Conservation (phyloP, 345 rosid genomes). For the Eucalyptus virginea region DNA sequence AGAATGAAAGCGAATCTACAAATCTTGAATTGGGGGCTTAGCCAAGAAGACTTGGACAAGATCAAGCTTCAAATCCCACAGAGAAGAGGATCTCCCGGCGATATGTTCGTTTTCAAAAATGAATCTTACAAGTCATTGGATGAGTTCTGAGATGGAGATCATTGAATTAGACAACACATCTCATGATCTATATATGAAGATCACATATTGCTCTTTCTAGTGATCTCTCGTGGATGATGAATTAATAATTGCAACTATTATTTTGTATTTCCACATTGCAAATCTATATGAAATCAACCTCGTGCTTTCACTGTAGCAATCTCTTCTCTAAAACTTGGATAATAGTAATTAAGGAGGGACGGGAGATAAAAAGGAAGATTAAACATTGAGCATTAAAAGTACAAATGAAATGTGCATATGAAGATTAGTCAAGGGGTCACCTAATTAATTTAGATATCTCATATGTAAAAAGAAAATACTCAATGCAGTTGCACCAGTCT, state of each 20-base stretch:
- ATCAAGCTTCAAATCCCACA: neutral
- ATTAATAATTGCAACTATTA: neutral
- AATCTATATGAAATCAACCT: no score
- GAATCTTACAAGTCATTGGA: neutral
- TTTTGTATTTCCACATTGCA: no score
- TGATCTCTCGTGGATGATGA: neutral
- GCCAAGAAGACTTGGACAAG: neutral
- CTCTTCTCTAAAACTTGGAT: no score
- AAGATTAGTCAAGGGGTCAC: neutral
- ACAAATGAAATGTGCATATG: neutral
- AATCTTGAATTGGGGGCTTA: neutral
- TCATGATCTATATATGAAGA: neutral
- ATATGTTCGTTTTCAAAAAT: neutral
- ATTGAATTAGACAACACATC: neutral
- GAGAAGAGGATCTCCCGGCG: neutral
- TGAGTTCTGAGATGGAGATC: neutral
- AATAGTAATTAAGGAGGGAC: no score
- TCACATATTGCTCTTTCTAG: neutral
- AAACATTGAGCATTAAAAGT: neutral
- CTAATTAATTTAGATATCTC: neutral
- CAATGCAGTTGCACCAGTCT: neutral
- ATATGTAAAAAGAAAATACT: neutral
- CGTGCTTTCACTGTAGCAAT: no score
- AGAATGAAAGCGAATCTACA: neutral
- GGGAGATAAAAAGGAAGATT: neutral